Evolutionary conservation across 257 asterid genomes (phyloP), one percentile per base, ranked within the genome.

Genomic region (Prunella vulgaris): DNA sequence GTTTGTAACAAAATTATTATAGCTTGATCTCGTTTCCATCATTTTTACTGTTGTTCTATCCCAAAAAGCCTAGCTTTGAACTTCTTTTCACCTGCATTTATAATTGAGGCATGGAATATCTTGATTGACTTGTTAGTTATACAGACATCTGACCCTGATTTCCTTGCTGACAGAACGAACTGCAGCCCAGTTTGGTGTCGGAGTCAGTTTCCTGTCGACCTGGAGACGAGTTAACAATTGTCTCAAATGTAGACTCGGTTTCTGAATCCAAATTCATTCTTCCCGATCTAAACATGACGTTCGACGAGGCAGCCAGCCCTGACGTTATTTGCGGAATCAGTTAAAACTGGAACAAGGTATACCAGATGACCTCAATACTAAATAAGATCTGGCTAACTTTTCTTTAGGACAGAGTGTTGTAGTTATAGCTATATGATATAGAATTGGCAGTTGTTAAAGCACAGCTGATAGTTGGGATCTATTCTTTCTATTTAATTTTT

Each of bases 251-350:
- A n/a, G n/a, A n/a, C n/a, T n/a, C n/a, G n/a, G n/a, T n/a, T n/a
- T 37, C 44, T 0, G 77, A 54, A 22, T 3, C 68, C 7, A 60
- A 48, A 66, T 76, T 76, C 76, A 20, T 60, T 60, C 78, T 85
- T 38, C 90, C 90, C 0, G 90, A 82, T 76, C 84, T 84, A 44
- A 84, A 84, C 60, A 33, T 82, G 18, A 77, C 80, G 2, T 80
- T 78, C 35, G 80, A 80, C 9, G 89, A 82, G 32, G 57, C n/a
- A n/a, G n/a, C 78, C 18, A 35, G 17, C 58, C 28, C 60, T 1
- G 76, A 61, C 38, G 71, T 25, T 3, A 42, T 64, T 25, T 68
- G 73, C 24, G 72, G 77, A 22, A 72, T 71, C 48, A 74, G 84
- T 75, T 77, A 73, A 77, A 58, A 5, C 46, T 6, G 1, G 53